Evolutionary conservation across 371 early-diverging fungal genomes (phyloP).

Genomic region (Mortierella polycephala): DNA sequence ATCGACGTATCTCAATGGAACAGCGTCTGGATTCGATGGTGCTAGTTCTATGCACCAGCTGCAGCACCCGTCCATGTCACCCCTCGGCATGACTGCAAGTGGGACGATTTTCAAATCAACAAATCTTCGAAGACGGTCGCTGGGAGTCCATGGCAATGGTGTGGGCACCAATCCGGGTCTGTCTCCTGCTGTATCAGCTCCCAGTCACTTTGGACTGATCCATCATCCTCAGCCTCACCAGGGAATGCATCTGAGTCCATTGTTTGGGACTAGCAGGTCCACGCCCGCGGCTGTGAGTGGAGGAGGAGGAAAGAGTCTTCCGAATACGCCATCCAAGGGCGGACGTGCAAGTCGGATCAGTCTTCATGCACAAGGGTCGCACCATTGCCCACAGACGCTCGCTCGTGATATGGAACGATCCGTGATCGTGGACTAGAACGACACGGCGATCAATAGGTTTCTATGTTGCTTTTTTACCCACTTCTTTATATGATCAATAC

Average conservation of each 20-base stretch:
- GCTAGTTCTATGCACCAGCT: conserved; percentile 12
- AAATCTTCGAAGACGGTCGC: conserved; percentile 32
- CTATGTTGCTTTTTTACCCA: no score
- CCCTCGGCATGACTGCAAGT: conserved; percentile 26
- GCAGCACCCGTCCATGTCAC: conserved; percentile 22
- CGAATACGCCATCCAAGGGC: conserved; percentile 39
- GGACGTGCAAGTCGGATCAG: conserved; percentile 39
- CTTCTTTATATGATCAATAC: no score
- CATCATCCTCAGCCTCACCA: conserved; percentile 9
- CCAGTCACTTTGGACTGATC: conserved; percentile 31
- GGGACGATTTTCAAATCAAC: conserved; percentile 17
- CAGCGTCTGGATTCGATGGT: neutral
- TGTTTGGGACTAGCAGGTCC: conserved; percentile 28
- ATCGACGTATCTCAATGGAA: neutral
- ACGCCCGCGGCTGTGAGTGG: neutral
- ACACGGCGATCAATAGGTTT: no score
- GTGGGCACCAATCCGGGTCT: neutral
- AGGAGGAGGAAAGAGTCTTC: conserved; percentile 21
- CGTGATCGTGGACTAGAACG: conserved; percentile 9
- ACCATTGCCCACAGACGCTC: conserved; percentile 30
- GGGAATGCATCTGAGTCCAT: neutral
- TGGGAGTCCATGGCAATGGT: conserved; percentile 6
- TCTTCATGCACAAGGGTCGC: conserved; percentile 14
- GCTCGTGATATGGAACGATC: conserved; percentile 42
- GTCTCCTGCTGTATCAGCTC: conserved; percentile 10